phyloP scores from a whole-genome alignment of 2,329 filamentous ascomycete genomes.

The Rhexocercosporidium sp. region DNA sequence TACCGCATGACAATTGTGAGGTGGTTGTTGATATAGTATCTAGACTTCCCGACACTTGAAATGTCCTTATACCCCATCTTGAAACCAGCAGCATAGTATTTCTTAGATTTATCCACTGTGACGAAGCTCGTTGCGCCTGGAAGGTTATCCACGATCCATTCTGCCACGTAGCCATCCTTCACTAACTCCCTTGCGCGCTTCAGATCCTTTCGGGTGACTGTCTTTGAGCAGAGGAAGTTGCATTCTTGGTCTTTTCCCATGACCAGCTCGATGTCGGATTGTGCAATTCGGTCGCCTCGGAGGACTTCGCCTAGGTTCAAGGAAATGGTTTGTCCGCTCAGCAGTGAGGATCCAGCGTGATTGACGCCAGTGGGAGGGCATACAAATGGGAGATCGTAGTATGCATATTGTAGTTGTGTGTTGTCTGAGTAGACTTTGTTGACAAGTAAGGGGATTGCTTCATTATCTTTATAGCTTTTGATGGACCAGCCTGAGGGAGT shows the following conservation, averaged over 20 bases:
- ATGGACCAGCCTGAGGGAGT: constrained; percentile 75
- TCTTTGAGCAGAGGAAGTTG: constrained; percentile 72
- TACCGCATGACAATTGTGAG: constrained; percentile 84
- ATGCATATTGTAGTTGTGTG: constrained; percentile 90
- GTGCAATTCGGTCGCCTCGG: constrained; percentile 83
- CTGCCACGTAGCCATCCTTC: constrained; percentile 79
- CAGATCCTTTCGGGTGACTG: constrained; percentile 68
- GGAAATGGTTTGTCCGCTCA: constrained; percentile 78
- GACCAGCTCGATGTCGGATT: constrained; percentile 80
- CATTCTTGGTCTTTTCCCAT: constrained; percentile 80
- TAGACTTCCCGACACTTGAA: constrained; percentile 62
- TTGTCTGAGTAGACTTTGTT: constrained; percentile 93
- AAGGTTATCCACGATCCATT: constrained; percentile 93
- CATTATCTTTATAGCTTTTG: constrained; percentile 76
- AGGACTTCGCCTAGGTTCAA: constrained; percentile 88
- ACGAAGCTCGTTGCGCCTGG: constrained; percentile 89
- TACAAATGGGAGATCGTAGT: constrained; percentile 86
- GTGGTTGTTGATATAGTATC: constrained; percentile 85
- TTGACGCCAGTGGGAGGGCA: constrained; percentile 76
- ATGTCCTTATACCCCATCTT: constrained; percentile 81
- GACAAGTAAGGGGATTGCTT: constrained; percentile 82
- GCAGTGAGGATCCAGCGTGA: constrained; percentile 68
- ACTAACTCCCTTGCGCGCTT: constrained; percentile 74
- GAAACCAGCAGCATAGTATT: constrained; percentile 90
- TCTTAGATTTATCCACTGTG: constrained; percentile 80